A percentile compares a stretch with the other conserved stretches of the same genome.
These are phyloP conservation scores for Aspergillus homomorphus DNA, from an alignment of 495 filamentous ascomycete species.

Conservation along the genomic window DNA sequence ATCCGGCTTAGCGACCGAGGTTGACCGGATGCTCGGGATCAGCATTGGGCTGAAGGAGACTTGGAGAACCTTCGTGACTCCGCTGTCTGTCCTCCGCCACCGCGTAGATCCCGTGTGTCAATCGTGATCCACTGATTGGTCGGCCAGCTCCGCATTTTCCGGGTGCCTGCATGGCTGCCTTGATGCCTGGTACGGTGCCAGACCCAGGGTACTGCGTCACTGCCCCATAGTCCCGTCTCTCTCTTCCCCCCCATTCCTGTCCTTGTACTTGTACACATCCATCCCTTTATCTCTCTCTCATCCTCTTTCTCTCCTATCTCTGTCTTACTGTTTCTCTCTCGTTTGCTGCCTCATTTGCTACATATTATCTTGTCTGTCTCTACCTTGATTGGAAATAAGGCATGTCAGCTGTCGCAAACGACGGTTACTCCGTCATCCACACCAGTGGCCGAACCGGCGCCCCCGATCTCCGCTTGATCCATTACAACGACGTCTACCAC, in stretches of 20 bases:
- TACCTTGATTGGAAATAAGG: neutral
- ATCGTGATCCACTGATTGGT: neutral
- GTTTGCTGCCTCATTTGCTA: neutral
- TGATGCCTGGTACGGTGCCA: neutral
- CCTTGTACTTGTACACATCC: slow-evolving; percentile 4
- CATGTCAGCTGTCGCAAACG: slow-evolving; percentile 32
- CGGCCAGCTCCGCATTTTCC: neutral
- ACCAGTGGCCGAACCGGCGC: slow-evolving; percentile 48
- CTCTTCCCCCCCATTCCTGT: neutral
- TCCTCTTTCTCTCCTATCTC: neutral
- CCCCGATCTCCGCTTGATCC: slow-evolving; percentile 74
- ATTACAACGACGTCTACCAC: slow-evolving; percentile 94
- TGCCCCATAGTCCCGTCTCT: neutral
- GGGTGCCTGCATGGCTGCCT: slow-evolving; percentile 3
- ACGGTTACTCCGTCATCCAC: slow-evolving; percentile 49
- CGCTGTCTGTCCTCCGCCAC: neutral
- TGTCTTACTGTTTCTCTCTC: neutral
- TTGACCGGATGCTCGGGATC: neutral
- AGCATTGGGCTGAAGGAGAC: no score
- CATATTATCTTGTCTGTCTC: neutral
- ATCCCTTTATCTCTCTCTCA: slow-evolving; percentile 9
- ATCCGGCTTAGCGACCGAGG: no score
- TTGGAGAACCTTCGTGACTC: no score
- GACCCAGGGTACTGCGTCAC: slow-evolving; percentile 1
- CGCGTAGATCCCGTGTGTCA: neutral